Conservation (phyloP, 495 filamentous ascomycete genomes). For the Tuber indicum region DNA sequence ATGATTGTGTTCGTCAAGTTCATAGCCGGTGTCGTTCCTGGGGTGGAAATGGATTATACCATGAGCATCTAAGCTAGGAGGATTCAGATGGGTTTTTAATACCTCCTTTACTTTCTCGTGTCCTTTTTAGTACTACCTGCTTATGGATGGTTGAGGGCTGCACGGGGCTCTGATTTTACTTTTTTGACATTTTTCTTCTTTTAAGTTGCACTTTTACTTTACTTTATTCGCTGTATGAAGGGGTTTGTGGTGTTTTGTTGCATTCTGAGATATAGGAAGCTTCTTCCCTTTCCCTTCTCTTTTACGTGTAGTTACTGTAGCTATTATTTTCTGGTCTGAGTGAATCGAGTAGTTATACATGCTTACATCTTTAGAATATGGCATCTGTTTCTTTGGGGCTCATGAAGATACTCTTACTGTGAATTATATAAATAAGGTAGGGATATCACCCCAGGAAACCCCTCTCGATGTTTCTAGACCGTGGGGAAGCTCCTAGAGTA, state of each 20-base stretch:
- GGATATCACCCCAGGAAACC: not conserved
- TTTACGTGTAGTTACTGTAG: constrained; percentile 22
- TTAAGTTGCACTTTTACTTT: constrained; percentile 19
- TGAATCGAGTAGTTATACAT: constrained; percentile 1
- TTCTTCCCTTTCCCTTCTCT: constrained; percentile 25
- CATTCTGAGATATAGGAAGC: not conserved
- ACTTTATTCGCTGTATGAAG: constrained; percentile 43
- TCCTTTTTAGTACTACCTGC: not conserved
- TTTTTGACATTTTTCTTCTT: constrained; percentile 39
- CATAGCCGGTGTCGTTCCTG: constrained; percentile 92
- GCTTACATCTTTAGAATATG: not conserved
- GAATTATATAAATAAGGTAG: not conserved
- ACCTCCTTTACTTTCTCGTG: constrained; percentile 8
- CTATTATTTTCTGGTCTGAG: not conserved
- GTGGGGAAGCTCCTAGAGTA: not conserved
- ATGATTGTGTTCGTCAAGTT: constrained; percentile 98
- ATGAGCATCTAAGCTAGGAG: constrained; percentile 67
- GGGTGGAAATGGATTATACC: constrained; percentile 96
- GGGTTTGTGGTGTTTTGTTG: constrained; percentile 25
- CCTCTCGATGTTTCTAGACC: not conserved
- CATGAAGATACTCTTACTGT: not conserved
- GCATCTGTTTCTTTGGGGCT: not conserved
- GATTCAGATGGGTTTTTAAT: constrained; percentile 18
- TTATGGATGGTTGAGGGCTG: not conserved
- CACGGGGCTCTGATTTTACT: constrained; percentile 6